Evolutionary conservation across 495 filamentous ascomycete species (phyloP), one percentile per base, ranked within the genome.

Genomic region (Xylaria curta): DNA sequence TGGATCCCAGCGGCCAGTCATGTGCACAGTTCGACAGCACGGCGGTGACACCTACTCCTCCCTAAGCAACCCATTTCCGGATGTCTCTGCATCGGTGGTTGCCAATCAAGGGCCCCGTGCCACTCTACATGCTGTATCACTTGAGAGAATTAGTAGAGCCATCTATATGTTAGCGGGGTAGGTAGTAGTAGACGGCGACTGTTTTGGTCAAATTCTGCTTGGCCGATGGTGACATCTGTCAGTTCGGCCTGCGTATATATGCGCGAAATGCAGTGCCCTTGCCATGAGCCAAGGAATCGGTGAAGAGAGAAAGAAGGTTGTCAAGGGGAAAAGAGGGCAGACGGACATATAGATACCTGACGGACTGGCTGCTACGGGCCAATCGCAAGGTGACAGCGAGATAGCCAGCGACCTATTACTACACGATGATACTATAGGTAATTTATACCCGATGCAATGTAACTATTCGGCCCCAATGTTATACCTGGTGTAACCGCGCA

Each of bases 1-100:
- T 78, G 3, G 73, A 77, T 65, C 1, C 56, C 6, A 63, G 56
- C 5, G 73, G 78, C 33, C 47, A 69, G 66, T 74, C 47, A 42
- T 81, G 78, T 46, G 74, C 77, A 36, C 66, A 62, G 53, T 75
- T 78, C 54, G 76, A 74, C 10, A 46, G 68, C 24, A 81, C 79
- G 17, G 70, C 72, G 8, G 77, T 78, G n/a, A 51, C 76, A 17
- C 68, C 79, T 15, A 77, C 76, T 4, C 69, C 71, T 54, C 69
- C 74, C 33, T 80, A 71, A 38, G 7, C 12, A 46, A 44, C 56
- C 56, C 46, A 53, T 17, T 67, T 47, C 42, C 67, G 68, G 31
- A 64, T 54, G 66, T 60, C 76, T 58, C 26, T 64, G 63, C 31
- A 36, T 67, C 33, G n/a, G 65, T 44, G 36, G 33, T 40, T 67